Evolutionary conservation across 106 monocot species (phyloP).

Genomic region (Ottelia alismoides): DNA sequence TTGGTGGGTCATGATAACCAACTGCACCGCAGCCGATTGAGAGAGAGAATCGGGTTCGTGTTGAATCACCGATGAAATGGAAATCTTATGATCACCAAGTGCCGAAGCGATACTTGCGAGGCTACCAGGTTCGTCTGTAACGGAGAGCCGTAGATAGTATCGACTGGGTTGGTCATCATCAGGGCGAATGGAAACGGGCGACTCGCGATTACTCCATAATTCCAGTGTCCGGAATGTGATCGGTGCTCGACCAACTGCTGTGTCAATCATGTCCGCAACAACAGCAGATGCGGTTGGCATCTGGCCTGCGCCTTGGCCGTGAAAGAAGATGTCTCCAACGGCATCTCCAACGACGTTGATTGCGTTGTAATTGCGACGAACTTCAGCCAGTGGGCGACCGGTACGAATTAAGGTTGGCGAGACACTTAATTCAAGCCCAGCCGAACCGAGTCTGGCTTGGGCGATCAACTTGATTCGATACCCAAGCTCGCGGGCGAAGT

Average conservation of each 20-base stretch:
- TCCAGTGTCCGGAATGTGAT: background rate
- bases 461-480: background rate
- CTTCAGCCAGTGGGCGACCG: background rate
- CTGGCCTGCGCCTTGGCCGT: no score
- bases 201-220: background rate
- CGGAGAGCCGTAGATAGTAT: background rate
- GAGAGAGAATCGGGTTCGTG: no score
- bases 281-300: background rate
- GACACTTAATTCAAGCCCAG: background rate
- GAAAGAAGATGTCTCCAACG: background rate
- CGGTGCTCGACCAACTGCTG: no score
- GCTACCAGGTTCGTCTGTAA: background rate
- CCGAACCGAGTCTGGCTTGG: background rate
- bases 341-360: background rate
- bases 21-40: no score
- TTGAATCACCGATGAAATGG: background rate
- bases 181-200: no score
- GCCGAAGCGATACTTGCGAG: background rate
- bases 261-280: background rate
- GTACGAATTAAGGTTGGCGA: background rate
- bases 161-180: no score
- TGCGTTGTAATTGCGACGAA: background rate
- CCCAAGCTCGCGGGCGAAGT: background rate
- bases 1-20: no score
- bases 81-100: background rate